Evolutionary conservation across 768 basidiomycete genomes (phyloP), one percentile per base, ranked within the genome.

Genomic region (Lactarius vividus): DNA sequence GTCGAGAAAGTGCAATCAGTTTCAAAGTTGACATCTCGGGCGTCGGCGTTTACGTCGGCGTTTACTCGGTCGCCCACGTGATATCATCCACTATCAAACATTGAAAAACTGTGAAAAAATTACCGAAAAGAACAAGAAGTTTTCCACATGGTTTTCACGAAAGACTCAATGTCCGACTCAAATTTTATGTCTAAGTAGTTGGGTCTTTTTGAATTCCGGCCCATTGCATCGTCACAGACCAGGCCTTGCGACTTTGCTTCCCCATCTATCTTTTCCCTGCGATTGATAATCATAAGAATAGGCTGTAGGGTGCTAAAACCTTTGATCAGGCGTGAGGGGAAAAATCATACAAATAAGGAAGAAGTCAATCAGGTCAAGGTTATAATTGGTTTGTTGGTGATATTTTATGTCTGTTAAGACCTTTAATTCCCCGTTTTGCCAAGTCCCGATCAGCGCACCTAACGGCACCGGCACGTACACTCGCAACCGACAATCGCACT

Each of bases 391-490:
- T n/a, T 52, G 46, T 16, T 26, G 4, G 49, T 7, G 26, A 52
- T 23, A 52, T 52, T 52, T 52, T 26, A 13, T 26, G 49, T 4
- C 46, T 49, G n/a, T 52, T 26, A 52, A 23, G 46, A 5, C 13
- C 29, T 53, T 10, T 6, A 7, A n/a, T 26, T 29, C 29, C 16
- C 13, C 13, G 31, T 33, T 15, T 37, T 37, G n/a, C 46, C n/a
- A 23, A 26, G 26, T 23, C 23, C 63, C 65, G 65, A 66, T 66
- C 65, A 66, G 49, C 65, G 65, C 60, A 57, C 15, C 10, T 35
- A 42, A 44, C 59, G 28, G 18, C 54, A 26, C 28, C 59, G 28
- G 18, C 54, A 26, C 28, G 49, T n/a, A 31, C 37, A 35, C 37
- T 55, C 33, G 37, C 57, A 40, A 26, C 33, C 33, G 63, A 35